A percentile compares a stretch with the other conserved stretches of the same genome.
Conservation (phyloP, 2,329 filamentous ascomycete genomes). For the Penicillium olsonii region DNA sequence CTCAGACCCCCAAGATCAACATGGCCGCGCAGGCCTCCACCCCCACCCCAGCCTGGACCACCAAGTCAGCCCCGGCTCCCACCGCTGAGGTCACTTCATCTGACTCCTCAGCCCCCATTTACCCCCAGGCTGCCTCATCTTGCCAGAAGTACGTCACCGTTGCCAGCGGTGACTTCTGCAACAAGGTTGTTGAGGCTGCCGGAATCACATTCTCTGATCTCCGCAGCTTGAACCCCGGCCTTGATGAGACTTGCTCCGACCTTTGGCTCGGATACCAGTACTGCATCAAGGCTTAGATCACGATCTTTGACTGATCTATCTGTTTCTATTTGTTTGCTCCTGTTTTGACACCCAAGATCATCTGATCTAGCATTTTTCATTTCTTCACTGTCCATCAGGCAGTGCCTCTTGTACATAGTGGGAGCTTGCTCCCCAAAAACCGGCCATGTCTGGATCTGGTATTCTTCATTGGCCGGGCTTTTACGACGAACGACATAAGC, state of each 20-base stretch:
- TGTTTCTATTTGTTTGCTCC: slow-evolving; percentile 1
- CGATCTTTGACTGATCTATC: neutral
- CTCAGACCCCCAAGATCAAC: neutral
- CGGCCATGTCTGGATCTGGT: slow-evolving; percentile 1
- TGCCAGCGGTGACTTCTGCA: slow-evolving; percentile 27
- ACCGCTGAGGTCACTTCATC: slow-evolving; percentile 7
- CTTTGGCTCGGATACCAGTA: slow-evolving; percentile 35
- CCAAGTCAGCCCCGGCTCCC: slow-evolving; percentile 6
- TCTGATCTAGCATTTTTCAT: neutral
- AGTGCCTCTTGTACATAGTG: slow-evolving; percentile 12
- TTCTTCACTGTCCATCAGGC: slow-evolving; percentile 9
- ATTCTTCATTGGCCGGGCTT: neutral
- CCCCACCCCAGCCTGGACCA: slow-evolving; percentile 8
- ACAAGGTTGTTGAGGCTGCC: slow-evolving; percentile 19
- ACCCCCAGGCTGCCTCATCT: slow-evolving; percentile 25
- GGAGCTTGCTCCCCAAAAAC: slow-evolving; percentile 11
- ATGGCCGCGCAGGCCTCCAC: neutral
- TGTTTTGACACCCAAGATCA: neutral
- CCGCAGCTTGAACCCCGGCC: slow-evolving; percentile 28
- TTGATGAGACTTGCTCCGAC: slow-evolving; percentile 31
- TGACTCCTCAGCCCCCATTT: slow-evolving; percentile 16
- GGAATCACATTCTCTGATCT: slow-evolving; percentile 24
- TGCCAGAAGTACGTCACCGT: slow-evolving; percentile 27
- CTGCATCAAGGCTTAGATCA: slow-evolving; percentile 24
- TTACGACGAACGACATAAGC: slow-evolving; percentile 12